phyloP scores from a whole-genome alignment of 306 rosid genomes.

The Acmispon strigosus region DNA sequence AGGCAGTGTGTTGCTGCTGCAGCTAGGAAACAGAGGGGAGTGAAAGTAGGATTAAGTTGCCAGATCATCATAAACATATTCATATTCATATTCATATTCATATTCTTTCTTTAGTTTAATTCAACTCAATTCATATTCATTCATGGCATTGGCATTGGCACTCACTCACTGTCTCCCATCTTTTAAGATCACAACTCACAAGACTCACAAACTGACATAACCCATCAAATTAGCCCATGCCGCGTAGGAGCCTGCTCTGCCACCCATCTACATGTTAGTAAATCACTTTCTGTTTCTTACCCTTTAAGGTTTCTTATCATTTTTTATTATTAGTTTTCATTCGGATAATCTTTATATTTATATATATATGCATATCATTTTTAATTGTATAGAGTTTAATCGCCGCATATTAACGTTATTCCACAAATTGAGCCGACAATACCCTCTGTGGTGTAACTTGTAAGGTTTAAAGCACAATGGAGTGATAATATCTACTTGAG shows the following conservation, averaged over 20 bases:
- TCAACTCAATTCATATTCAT: no score
- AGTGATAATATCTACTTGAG: no score
- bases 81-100: no score
- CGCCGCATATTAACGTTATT: no score
- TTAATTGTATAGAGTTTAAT: no score
- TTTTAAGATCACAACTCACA: no score
- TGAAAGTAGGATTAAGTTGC: not conserved
- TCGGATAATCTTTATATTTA: not conserved
- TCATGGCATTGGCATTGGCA: no score
- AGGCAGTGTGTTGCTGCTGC: not conserved
- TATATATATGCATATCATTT: no score
- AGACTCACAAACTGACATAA: conserved; percentile 5
- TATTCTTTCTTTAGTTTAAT: not conserved
- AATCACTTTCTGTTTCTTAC: not conserved
- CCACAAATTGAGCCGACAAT: no score
- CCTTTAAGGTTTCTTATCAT: not conserved
- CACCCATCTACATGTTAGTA: not conserved
- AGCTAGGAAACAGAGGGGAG: not conserved
- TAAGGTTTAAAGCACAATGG: no score
- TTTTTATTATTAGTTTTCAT: not conserved
- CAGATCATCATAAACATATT: not conserved
- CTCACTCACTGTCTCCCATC: no score
- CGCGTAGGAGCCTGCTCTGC: not conserved
- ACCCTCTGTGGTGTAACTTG: no score
- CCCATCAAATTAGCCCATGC: conserved; percentile 19